A percentile compares a stretch with the other conserved stretches of the same genome.
Evolutionary conservation across 148 eudicot genomes (phyloP).

Genomic region (Nyssa sinensis): DNA sequence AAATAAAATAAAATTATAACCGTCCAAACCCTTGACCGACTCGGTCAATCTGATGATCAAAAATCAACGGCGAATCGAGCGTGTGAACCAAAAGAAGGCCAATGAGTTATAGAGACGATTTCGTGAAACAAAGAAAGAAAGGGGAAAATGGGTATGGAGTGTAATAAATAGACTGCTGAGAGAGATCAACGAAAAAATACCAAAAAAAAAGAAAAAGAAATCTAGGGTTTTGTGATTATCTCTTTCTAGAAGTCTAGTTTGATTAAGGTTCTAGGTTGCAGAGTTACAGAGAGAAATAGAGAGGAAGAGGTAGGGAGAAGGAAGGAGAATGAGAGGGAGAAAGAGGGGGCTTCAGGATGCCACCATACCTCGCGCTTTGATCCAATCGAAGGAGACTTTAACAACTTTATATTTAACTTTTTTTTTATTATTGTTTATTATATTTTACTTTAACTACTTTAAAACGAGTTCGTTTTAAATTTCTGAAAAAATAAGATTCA

Average conservation of each 20-base stretch:
- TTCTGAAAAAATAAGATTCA: no score
- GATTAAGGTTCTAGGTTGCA: slow-evolving; percentile 7
- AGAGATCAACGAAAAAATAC: neutral
- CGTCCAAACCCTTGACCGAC: neutral
- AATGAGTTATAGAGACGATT: neutral
- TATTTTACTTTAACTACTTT: no score
- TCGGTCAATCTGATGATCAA: neutral
- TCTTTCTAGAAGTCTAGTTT: neutral
- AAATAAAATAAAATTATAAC: neutral
- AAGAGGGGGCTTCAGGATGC: slow-evolving; percentile 6
- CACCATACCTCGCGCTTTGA: slow-evolving; percentile 6
- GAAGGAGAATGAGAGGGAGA: neutral
- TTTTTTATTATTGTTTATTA: neutral
- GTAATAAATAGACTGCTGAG: neutral
- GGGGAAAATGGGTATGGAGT: neutral
- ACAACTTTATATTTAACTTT: no score
- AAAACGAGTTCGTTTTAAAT: no score
- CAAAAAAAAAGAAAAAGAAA: no score
- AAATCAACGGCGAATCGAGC: neutral
- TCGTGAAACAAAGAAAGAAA: neutral
- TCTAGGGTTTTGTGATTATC: neutral
- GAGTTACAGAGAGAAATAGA: neutral
- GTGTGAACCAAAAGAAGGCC: neutral
- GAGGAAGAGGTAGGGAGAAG: neutral
- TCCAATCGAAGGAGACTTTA: slow-evolving; percentile 8